Evolutionary conservation across 2,329 filamentous ascomycete genomes (phyloP).

Genomic region (Aspergillus sp.): DNA sequence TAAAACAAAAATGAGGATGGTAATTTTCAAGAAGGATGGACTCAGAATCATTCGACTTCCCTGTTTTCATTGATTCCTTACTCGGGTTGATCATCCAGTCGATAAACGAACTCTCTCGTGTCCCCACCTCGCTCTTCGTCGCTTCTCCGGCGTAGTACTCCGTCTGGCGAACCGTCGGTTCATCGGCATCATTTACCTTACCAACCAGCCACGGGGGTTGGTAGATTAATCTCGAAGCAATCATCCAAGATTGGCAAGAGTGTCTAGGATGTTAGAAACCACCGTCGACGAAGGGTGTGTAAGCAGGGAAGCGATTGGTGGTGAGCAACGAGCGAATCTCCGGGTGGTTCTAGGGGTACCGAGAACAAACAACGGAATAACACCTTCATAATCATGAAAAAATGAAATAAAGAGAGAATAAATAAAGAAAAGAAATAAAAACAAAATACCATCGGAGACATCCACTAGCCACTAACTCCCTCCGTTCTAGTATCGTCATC

Average conservation of each 20-base stretch:
- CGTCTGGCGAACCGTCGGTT: conserved; percentile 9
- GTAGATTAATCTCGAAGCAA: background rate
- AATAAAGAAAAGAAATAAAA: background rate
- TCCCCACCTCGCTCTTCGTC: background rate
- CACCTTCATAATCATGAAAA: background rate
- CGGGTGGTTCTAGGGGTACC: too few relatives aligned
- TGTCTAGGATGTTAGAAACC: too few relatives aligned
- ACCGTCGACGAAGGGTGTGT: too few relatives aligned
- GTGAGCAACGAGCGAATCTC: too few relatives aligned
- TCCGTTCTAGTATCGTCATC: conserved; percentile 10
- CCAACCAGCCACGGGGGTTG: conserved; percentile 1
- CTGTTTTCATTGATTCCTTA: background rate
- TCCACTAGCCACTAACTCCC: conserved; percentile 7
- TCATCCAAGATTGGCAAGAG: too few relatives aligned
- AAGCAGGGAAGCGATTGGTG: too few relatives aligned
- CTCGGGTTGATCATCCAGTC: conserved; percentile 7
- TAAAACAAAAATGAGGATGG: too few relatives aligned
- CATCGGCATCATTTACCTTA: conserved; percentile 18
- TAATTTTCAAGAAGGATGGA: background rate
- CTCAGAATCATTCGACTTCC: background rate
- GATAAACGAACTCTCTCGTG: conserved; percentile 9
- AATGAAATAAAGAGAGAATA: background rate
- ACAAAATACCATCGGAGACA: conserved; percentile 8
- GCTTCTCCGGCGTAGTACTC: too few relatives aligned
- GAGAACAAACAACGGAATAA: too few relatives aligned